Evolutionary conservation across 257 asterid genomes (phyloP), one percentile per base, ranked within the genome.

Genomic region (Jacaranda mimosifolia): DNA sequence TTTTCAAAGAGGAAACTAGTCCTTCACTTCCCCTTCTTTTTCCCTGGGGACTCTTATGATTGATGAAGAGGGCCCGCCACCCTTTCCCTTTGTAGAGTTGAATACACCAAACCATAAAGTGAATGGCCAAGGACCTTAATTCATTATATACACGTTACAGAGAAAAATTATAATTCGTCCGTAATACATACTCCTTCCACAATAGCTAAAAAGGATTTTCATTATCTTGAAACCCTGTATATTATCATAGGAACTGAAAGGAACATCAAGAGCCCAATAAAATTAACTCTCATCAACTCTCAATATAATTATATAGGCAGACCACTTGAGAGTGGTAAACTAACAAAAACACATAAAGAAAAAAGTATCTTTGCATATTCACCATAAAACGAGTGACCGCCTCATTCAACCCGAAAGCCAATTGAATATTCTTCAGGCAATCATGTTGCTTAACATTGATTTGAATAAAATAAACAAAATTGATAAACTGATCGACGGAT

Each of bases 281-380:
- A 26, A 26, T 26, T 2, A 26, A 26, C 32, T 26, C 1, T 26
- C 32, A 26, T 26, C 32, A 26, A 26, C 32, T 26, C 1, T 26
- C 32, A 26, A 2, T 26, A 26, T 0, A 26, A 26, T 26, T 26
- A 26, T 26, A 71, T 36, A 38, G 48, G 14, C 60, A 58, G 59
- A 57, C 51, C 39, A 21, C 38, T 21, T 53, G 63, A 42, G 62
- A 43, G 17, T 65, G 15, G n/a, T 69, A 69, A 8, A 39, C 42
- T n/a, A 64, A 17, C 55, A 42, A 43, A n/a, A 79, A 3, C 69
- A 48, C 57, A 43, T 6, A 58, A 46, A 72, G 14, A 58, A 8
- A 32, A 19, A 56, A 13, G 56, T 66, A 45, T 13, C 21, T 52
- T n/a, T 2, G 59, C 21, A 71, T 49, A 57, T 52, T 78, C 49